A percentile compares a stretch with the other conserved stretches of the same genome.
phyloP scores from a whole-genome alignment of 2,329 filamentous ascomycete genomes.

The Verticillium isaacii region DNA sequence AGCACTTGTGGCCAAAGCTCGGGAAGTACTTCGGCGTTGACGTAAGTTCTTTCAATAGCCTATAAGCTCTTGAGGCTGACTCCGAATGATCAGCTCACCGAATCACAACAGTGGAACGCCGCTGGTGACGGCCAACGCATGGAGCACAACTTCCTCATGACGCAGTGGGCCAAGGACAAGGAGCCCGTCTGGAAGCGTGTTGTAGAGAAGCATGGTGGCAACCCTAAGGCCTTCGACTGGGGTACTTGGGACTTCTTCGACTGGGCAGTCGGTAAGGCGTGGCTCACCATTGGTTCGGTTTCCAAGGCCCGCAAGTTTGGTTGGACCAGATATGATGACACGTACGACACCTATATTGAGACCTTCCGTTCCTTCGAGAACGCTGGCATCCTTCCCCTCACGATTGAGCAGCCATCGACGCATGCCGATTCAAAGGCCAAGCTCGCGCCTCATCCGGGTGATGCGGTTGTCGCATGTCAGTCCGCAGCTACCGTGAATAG shows the following conservation, averaged over 20 bases:
- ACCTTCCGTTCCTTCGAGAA: slow-evolving; percentile 12
- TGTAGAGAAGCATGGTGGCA: slow-evolving; percentile 10
- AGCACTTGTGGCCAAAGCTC: slow-evolving; percentile 16
- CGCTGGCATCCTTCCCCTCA: slow-evolving; percentile 8
- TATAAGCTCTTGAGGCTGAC: neutral
- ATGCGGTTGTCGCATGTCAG: neutral
- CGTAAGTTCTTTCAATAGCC: slow-evolving; percentile 3
- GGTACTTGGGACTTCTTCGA: slow-evolving; percentile 13
- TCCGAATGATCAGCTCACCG: slow-evolving; percentile 1
- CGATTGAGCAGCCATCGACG: neutral
- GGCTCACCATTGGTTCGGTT: slow-evolving; percentile 7
- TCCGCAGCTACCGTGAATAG: neutral
- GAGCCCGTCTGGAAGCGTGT: slow-evolving; percentile 6
- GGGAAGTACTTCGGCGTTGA: slow-evolving; percentile 17
- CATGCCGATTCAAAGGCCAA: neutral
- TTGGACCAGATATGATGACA: slow-evolving; percentile 9
- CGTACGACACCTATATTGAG: slow-evolving; percentile 7
- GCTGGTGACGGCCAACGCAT: slow-evolving; percentile 2
- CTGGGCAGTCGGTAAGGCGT: slow-evolving; percentile 9
- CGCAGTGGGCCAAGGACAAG: slow-evolving; percentile 11
- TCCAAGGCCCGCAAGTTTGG: slow-evolving; percentile 11
- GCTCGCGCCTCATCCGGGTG: neutral
- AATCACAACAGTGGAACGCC: slow-evolving; percentile 6
- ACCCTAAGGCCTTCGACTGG: slow-evolving; percentile 9
- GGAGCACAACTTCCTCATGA: slow-evolving; percentile 8